Conservation (phyloP, 345 rosid species). For the Salix exigua region DNA sequence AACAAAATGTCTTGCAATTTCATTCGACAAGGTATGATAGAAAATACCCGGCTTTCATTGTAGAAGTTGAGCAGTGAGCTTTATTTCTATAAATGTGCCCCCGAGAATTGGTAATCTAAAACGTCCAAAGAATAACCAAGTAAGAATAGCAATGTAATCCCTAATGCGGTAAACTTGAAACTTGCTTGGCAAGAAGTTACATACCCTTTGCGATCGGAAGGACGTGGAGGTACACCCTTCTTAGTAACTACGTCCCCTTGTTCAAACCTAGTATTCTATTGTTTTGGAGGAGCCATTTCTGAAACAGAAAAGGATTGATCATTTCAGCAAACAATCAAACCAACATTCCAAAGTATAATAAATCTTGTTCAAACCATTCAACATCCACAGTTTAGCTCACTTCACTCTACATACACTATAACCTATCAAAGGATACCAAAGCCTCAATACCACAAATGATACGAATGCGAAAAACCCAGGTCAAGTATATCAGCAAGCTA, state of each 20-base stretch:
- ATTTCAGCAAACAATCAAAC: not conserved
- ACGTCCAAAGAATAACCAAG: not conserved
- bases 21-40: not conserved
- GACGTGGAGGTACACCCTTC: slow-evolving; percentile 51
- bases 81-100: slow-evolving; percentile 35
- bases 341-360: not conserved
- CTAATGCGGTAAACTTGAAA: not conserved
- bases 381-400: not conserved
- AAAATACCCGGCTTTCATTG: slow-evolving; percentile 45
- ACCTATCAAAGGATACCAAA: not conserved
- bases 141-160: not conserved
- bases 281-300: slow-evolving; percentile 58
- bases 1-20: not conserved
- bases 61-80: slow-evolving; percentile 27
- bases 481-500: not conserved
- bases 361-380: not conserved
- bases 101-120: not conserved
- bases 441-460: not conserved
- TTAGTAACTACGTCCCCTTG: slow-evolving; percentile 59
- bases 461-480: not conserved
- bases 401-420: not conserved
- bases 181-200: not conserved
- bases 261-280: slow-evolving; percentile 54
- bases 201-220: slow-evolving; percentile 55
- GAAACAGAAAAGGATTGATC: not conserved